Evolutionary conservation across 345 rosid genomes (phyloP).

Genomic region (Toxicodendron radicans): DNA sequence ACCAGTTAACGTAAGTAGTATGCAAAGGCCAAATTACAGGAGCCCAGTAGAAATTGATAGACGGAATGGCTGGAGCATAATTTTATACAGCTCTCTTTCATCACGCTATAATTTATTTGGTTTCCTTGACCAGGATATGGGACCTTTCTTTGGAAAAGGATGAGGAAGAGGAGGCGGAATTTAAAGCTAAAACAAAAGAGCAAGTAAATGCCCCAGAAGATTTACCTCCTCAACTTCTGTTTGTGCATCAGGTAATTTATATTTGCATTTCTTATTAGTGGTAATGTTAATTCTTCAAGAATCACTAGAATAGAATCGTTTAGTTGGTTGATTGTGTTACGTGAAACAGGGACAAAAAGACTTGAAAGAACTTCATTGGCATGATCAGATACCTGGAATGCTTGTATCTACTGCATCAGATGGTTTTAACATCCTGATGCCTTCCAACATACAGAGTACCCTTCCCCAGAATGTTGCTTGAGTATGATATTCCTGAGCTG

Average conservation of each 20-base stretch:
- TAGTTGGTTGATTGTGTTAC: background rate
- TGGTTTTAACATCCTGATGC: conserved; percentile 91
- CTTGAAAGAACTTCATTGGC: conserved; percentile 97
- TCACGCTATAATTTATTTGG: background rate
- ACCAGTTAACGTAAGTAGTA: conserved; percentile 79
- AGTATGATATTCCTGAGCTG: background rate
- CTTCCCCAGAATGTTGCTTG: conserved; percentile 61
- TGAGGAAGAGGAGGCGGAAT: conserved; percentile 95
- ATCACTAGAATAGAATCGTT: background rate
- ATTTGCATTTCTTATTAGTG: background rate
- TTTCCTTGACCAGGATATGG: conserved; percentile 66
- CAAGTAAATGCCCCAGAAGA: conserved; percentile 79
- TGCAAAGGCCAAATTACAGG: background rate
- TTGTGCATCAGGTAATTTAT: conserved; percentile 82
- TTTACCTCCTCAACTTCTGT: conserved; percentile 90
- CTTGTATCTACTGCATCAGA: conserved; percentile 76
- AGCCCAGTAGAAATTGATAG: background rate
- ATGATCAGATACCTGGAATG: conserved; percentile 91
- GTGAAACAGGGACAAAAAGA: conserved; percentile 85
- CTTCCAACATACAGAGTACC: conserved; percentile 82
- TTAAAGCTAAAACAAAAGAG: conserved; percentile 77
- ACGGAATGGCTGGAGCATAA: background rate
- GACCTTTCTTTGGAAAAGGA: conserved; percentile 95
- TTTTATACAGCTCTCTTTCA: background rate
- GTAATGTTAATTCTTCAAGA: conserved; percentile 3